These are phyloP conservation scores for Beauveria australis DNA, from an alignment of 2,329 filamentous ascomycete species.

Conservation along the genomic window DNA sequence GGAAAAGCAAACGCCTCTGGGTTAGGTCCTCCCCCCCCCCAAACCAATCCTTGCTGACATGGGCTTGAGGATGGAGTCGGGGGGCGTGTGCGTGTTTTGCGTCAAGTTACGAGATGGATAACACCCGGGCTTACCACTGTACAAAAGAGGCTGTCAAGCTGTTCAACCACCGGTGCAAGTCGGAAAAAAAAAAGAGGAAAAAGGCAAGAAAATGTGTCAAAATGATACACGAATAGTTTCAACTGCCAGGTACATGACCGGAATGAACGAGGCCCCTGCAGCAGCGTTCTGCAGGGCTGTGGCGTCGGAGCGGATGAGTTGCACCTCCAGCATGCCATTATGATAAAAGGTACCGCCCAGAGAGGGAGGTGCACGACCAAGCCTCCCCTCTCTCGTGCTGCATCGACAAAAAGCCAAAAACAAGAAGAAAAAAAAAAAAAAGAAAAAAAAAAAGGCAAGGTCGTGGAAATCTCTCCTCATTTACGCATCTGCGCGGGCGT, in stretches of 20 bases:
- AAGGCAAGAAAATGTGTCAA: neutral
- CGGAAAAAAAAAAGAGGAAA: neutral
- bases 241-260: neutral
- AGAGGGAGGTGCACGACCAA: conserved; percentile 1
- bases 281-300: neutral
- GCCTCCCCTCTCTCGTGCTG: neutral
- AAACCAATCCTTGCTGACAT: neutral
- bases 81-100: neutral
- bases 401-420: neutral
- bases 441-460: neutral
- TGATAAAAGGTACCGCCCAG: neutral
- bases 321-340: neutral
- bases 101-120: neutral
- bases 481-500: neutral
- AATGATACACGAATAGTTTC: too few relatives aligned
- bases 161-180: neutral
- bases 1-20: neutral
- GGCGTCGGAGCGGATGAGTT: neutral
- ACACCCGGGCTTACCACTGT: neutral
- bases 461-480: neutral
- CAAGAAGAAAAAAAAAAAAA: too few relatives aligned
- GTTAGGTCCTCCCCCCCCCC: too few relatives aligned
- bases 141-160: neutral
- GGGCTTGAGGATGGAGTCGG: neutral
- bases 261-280: neutral